phyloP scores from a whole-genome alignment of 177 flowering plant species.

The Telopea speciosissima region DNA sequence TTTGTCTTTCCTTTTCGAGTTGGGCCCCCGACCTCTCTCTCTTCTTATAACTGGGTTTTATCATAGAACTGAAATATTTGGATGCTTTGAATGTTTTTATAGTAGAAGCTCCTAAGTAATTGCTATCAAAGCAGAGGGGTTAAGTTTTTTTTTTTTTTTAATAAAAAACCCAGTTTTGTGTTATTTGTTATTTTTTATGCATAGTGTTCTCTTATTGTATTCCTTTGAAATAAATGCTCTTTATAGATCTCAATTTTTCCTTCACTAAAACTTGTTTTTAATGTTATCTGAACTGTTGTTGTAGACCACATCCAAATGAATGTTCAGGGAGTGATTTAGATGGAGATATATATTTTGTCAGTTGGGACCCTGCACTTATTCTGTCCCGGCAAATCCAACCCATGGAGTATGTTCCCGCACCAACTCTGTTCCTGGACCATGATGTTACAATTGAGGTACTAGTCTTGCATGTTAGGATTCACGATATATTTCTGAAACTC shows the following conservation, averaged over 20 bases:
- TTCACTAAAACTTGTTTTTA: not conserved
- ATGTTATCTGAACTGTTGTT: slow-evolving; percentile 1
- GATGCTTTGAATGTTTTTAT: not conserved
- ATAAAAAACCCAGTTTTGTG: too few relatives aligned
- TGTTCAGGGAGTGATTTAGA: slow-evolving; percentile 86
- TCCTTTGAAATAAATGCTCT: not conserved
- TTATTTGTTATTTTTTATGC: too few relatives aligned
- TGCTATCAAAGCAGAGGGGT: not conserved
- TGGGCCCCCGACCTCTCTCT: too few relatives aligned
- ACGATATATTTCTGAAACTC: not conserved
- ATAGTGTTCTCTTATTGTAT: slow-evolving; percentile 36
- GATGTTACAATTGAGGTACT: slow-evolving; percentile 59
- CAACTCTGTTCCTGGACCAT: slow-evolving; percentile 34
- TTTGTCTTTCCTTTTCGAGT: too few relatives aligned
- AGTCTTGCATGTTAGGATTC: not conserved
- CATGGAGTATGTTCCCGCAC: slow-evolving; percentile 57
- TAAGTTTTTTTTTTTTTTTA: not conserved
- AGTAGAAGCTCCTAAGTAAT: not conserved
- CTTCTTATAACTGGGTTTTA: too few relatives aligned
- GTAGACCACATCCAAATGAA: slow-evolving; percentile 81
- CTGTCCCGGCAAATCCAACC: slow-evolving; percentile 38
- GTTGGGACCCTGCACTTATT: slow-evolving; percentile 64
- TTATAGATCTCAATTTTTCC: not conserved
- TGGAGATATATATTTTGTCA: slow-evolving; percentile 74
- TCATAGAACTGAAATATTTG: too few relatives aligned